Evolutionary conservation across 2,329 filamentous ascomycete genomes (phyloP), one percentile per base, ranked within the genome.

Genomic region (Thelonectria olida): DNA sequence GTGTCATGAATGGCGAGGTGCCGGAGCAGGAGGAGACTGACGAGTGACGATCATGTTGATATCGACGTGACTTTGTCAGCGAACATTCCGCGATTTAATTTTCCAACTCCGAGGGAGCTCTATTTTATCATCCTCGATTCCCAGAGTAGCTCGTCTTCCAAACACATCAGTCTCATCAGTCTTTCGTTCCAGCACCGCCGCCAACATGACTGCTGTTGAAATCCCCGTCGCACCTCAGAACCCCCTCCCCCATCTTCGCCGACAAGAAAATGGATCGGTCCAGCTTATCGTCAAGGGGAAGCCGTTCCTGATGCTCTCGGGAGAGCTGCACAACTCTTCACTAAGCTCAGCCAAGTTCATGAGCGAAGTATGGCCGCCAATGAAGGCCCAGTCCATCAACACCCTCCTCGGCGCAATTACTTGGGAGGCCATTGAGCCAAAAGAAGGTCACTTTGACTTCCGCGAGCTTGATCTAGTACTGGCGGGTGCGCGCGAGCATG

Each of bases 351-450:
- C 76, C 22, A 67, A 67, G 31, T 78, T 70, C 53, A 78, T 78
- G 76, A 59, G 53, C 5, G 62, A 70, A 3, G 69, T 75, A 1
- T 75, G 72, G 72, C 69, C 68, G 0, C 64, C 55, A 3, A 76
- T 79, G 75, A 74, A 73, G 55, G 67, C 66, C 0, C 65, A 73
- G 42, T 71, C 71, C 34, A 66, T 79, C 61, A 79, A 79, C 66
- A 79, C 77, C 0, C 63, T 79, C 5, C 74, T 78, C 2, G 76
- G 77, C 2, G 71, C 72, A 2, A 72, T 79, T 1, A 68, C 76
- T 0, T 79, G 77, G 77, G 77, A 79, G 42, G 73, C 70, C 50
- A 75, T 79, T 8, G 77, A 79, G 60, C 76, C 76, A 0, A 58
- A 59, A 0, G 77, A 79, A 44, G 76, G 75, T 8, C 31, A 71